These are phyloP conservation scores for Amyloporia xantha DNA, from an alignment of 768 basidiomycete genomes.

Conservation along the genomic window DNA sequence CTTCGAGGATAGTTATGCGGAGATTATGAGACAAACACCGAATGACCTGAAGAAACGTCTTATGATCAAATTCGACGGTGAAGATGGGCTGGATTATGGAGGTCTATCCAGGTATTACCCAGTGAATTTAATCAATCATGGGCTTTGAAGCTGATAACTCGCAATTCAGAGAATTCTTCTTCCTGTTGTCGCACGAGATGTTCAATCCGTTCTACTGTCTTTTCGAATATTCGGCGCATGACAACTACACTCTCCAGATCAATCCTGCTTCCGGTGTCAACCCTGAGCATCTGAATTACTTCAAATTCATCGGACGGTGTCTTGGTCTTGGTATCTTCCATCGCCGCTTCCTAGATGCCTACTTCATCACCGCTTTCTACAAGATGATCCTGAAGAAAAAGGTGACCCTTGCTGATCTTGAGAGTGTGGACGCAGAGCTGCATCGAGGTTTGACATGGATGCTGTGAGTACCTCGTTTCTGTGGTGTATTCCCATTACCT, in stretches of 20 bases:
- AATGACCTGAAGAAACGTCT: conserved; percentile 97
- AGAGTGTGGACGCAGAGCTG: conserved; percentile 93
- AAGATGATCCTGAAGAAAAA: conserved; percentile 99
- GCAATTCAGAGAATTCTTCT: conserved; percentile 89
- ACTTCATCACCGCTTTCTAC: conserved; percentile 99
- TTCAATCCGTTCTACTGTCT: conserved; percentile 99
- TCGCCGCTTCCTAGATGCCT: conserved; percentile 96
- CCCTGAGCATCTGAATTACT: conserved; percentile 98
- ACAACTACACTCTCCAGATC: conserved; percentile 99
- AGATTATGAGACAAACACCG: conserved; percentile 99
- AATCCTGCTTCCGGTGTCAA: conserved; percentile 98
- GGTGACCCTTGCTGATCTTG: conserved; percentile 87
- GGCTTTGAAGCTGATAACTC: neutral
- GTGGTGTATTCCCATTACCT: neutral
- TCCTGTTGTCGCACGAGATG: conserved; percentile 99
- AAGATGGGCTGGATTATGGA: conserved; percentile 98
- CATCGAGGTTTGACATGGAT: conserved; percentile 98
- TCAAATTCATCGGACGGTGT: conserved; percentile 98
- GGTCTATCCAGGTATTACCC: conserved; percentile 81
- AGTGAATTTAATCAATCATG: neutral
- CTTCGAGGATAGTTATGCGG: conserved; percentile 98
- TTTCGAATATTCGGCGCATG: conserved; percentile 99
- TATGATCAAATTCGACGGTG: conserved; percentile 99
- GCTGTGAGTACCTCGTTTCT: conserved; percentile 57
- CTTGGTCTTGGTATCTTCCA: conserved; percentile 98